phyloP scores from a whole-genome alignment of 192 early-diverging fungal species.

The Backusella macrospora region DNA sequence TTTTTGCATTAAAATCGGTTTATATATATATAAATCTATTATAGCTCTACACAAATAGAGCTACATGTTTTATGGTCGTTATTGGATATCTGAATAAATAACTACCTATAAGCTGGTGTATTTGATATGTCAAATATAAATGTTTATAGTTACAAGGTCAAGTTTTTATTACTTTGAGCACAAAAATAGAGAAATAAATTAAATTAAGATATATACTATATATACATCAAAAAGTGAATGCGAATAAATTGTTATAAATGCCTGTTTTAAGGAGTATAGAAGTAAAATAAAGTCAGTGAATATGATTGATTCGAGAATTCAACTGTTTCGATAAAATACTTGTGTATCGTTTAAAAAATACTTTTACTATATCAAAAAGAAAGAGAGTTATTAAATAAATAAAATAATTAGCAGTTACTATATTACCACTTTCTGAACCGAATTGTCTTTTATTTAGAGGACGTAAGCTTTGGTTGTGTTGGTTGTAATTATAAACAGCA shows the following conservation, averaged over 20 bases:
- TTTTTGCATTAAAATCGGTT: neutral
- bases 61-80: too few relatives aligned
- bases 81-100: too few relatives aligned
- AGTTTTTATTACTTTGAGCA: too few relatives aligned
- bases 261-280: neutral
- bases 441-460: neutral
- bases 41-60: too few relatives aligned
- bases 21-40: too few relatives aligned
- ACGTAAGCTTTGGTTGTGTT: neutral
- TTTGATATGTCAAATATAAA: too few relatives aligned
- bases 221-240: neutral
- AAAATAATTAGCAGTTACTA: neutral
- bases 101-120: too few relatives aligned
- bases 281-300: neutral
- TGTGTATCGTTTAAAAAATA: slow-evolving; percentile 18
- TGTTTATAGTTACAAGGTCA: too few relatives aligned
- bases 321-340: slow-evolving; percentile 1
- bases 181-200: too few relatives aligned
- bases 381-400: neutral
- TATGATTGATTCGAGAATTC: neutral
- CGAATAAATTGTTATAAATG: neutral
- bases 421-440: neutral
- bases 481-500: slow-evolving; percentile 14
- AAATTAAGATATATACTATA: neutral
- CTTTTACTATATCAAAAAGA: slow-evolving; percentile 1